Base-by-base conservation (phyloP, 805 yeast genomes). In the Kuraishia hungarica region DNA sequence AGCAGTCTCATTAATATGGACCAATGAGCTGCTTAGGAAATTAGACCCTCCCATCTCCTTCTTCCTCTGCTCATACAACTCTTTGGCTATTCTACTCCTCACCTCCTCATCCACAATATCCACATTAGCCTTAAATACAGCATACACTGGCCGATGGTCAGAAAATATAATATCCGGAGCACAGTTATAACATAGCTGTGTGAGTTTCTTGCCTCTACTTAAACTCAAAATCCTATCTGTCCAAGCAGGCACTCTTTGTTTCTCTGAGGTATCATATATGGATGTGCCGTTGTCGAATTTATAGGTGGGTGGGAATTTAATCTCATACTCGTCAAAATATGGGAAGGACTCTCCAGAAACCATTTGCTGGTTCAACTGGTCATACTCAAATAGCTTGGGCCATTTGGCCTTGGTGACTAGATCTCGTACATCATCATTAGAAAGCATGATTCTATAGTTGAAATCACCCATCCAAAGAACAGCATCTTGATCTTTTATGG, bases 381-480 rank as follows among this genome's bases (percentile, higher is more conserved):
- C 99, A 59, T 75, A 73, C 53, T 80, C 81, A 48, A 86, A 77
- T 60, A 94, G 70, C 26, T 75, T 74, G 3, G 72, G 74, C 52
- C 71, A 74, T 46, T 81, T 79, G 17, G 74, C 71, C 1, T 67
- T 60, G 1, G 70, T 72, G 28, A 92, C 67, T 56, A 81, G 72
- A 1, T 70, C 64, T 59, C 96, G 78, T 7, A 87, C 96, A 51
- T 82, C 83, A 28, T 89, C 97, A 64, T 87, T 89, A 0, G 87
- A 74, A 53, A 88, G 69, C 0, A 76, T 72, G 35, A 93, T 81
- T 61, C 99, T 76, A 68, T 88, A 94, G 66, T 94, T 94, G 67
- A 93, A 80, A 66, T 94, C 99, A 22, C 99, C 99, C 51, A 93
- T 70, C 99, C 99, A 94, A 21, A 94, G 76, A 7, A 90, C 86